These are phyloP conservation scores for Sphagnurus paluster DNA, from an alignment of 1,284 basidiomycete species.

Conservation along the genomic window DNA sequence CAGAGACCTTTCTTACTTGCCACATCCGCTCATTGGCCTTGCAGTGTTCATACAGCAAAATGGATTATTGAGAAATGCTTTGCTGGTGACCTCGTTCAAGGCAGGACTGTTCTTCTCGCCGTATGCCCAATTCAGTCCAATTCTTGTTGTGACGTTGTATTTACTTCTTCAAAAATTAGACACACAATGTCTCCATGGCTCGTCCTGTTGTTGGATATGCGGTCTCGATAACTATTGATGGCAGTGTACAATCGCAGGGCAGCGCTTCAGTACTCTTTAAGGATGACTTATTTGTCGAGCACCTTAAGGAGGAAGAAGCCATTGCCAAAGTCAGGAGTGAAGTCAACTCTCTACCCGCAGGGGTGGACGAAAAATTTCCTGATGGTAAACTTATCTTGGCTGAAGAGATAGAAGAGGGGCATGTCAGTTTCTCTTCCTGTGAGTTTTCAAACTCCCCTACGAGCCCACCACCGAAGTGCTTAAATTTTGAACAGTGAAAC, in stretches of 20 bases:
- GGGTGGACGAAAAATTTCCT: conserved; percentile 25
- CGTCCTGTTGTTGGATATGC: conserved; percentile 64
- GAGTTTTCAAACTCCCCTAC: conserved; percentile 6
- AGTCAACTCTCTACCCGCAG: conserved; percentile 36
- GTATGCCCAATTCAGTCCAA: conserved; percentile 35
- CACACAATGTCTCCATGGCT: conserved; percentile 73
- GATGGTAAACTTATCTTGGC: conserved; percentile 54
- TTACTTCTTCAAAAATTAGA: conserved; percentile 44
- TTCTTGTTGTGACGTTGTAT: no score
- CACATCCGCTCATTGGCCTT: conserved; percentile 15
- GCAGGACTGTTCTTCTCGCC: conserved; percentile 72
- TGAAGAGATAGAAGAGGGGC: conserved; percentile 63
- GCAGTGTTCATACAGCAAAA: conserved; percentile 67
- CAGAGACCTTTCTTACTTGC: no score
- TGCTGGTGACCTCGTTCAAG: conserved; percentile 64
- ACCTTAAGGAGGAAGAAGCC: conserved; percentile 37
- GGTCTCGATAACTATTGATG: conserved; percentile 55
- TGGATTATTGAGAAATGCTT: conserved; percentile 81
- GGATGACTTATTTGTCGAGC: conserved; percentile 40
- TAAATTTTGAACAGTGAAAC: conserved; percentile 26
- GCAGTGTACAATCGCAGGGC: conserved; percentile 50
- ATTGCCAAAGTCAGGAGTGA: conserved; percentile 41
- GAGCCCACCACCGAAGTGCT: conserved; percentile 2
- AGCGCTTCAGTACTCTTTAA: conserved; percentile 41
- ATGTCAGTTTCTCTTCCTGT: conserved; percentile 46